Base-by-base conservation (phyloP, 106 monocot genomes). In the Dendrobium catenatum region DNA sequence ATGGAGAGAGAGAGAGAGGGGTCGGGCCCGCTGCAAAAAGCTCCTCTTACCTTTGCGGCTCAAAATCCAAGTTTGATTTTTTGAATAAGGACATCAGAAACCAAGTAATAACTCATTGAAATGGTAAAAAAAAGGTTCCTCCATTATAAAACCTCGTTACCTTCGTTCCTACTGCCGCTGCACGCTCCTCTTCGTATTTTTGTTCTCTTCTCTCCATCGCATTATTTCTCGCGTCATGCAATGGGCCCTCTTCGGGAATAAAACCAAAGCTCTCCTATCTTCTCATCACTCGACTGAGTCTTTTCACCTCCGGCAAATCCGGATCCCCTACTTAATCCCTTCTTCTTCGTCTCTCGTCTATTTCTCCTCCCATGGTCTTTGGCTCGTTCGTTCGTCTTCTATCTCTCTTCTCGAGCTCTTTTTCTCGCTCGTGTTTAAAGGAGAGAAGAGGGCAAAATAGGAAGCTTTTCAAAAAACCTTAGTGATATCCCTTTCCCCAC, bases 41-140 rank as follows among this genome's bases (percentile, higher is more conserved):
- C 74, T 43, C 51, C 51, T 51, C 18, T 74, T n/a, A 42, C 74
- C n/a, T 75, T 75, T 75, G 74, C 44, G 44, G 74, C 74, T 44
- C 42, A 75, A 75, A 75, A 75, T 74, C 41, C 74, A 74, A 74
- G 1, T 74, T 73, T 42, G 40, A 73, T 73, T 43, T 73, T 42
- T 73, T 51, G 51, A 51, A 73, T 19, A 73, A 42, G 42, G 42
- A 73, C 40, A 73, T 51, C 51, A 13, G 15, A 51, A 51, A 13
- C 51, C 51, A 51, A 51, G 13, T 46, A 7, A 51, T 51, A 51
- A 51, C 3, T 51, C 51, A 13, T 51, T 51, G 51, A 51, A 74
- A 74, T 41, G 18, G 42, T 74, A 43, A 42, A 51, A 51, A 51
- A 74, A 20, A 74, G 26, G 16, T 13, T 24, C 4, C 9, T 2